A percentile compares a stretch with the other conserved stretches of the same genome.
Evolutionary conservation across 2,329 filamentous ascomycete genomes (phyloP).

Genomic region (Cordyceps militaris): DNA sequence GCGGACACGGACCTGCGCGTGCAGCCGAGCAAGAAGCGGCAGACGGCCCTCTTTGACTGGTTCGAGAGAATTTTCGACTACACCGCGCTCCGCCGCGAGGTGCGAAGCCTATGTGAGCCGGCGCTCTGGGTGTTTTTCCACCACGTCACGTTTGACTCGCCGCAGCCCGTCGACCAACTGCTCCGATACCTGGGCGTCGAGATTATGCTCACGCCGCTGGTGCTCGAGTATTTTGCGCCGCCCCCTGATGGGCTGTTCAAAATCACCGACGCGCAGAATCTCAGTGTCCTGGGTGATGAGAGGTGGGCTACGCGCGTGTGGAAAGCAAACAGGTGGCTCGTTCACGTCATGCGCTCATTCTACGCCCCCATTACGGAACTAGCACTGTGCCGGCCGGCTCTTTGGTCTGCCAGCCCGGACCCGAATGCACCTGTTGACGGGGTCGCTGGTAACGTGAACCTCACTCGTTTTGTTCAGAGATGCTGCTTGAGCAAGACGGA

Average conservation of each 20-base stretch:
- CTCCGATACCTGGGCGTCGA: slow-evolving; percentile 3
- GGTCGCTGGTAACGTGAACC: background rate
- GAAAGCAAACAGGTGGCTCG: slow-evolving; percentile 2
- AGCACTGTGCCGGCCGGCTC: slow-evolving; percentile 1
- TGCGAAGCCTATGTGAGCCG: background rate
- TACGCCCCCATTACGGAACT: background rate
- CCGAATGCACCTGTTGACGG: background rate
- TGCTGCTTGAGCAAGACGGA: background rate
- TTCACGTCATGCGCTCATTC: background rate
- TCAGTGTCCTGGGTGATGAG: background rate
- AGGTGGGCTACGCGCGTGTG: background rate
- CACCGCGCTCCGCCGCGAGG: background rate
- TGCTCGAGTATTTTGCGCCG: slow-evolving; percentile 2
- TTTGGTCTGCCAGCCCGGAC: slow-evolving; percentile 4
- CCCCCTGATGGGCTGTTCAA: background rate
- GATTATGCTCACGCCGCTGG: background rate
- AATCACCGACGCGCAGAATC: background rate
- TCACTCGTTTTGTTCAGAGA: slow-evolving; percentile 3
- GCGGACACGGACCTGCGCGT: background rate
- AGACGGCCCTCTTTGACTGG: slow-evolving; percentile 10
- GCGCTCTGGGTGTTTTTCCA: slow-evolving; percentile 3
- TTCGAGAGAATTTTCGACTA: slow-evolving; percentile 8
- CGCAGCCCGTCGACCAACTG: slow-evolving; percentile 2
- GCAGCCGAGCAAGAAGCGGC: background rate
- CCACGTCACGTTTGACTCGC: background rate